Conservation (phyloP, 345 rosid species). For the Heritiera fomes region DNA sequence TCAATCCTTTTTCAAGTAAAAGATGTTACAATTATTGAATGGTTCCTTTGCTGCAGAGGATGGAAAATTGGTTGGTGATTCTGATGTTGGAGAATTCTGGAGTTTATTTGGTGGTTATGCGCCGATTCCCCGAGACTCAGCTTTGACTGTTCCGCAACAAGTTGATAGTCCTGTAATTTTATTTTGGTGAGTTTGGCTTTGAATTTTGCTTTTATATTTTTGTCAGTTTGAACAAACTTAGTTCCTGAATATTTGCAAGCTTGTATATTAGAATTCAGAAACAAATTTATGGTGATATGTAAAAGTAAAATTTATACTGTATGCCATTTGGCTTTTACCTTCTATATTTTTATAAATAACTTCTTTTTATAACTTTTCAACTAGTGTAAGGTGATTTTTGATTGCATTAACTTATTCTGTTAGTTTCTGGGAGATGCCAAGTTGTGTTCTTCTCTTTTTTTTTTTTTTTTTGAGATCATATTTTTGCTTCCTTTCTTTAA, state of each 20-base stretch:
- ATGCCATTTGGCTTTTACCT: neutral
- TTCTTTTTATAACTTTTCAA: neutral
- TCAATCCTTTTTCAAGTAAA: slow-evolving; percentile 1
- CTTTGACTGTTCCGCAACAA: slow-evolving; percentile 40
- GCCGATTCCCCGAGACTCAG: slow-evolving; percentile 71
- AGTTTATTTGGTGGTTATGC: slow-evolving; percentile 94
- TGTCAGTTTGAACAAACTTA: neutral
- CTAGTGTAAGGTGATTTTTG: neutral
- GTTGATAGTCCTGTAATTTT: slow-evolving; percentile 41
- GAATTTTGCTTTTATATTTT: neutral
- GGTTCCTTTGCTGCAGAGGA: slow-evolving; percentile 62
- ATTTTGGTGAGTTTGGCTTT: slow-evolving; percentile 53
- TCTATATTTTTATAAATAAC: neutral
- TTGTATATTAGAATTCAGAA: slow-evolving; percentile 1
- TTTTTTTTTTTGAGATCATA: neutral
- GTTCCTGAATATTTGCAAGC: slow-evolving; percentile 1
- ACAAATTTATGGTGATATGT: neutral
- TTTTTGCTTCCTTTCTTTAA: neutral
- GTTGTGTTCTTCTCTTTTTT: neutral
- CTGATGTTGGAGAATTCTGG: slow-evolving; percentile 93
- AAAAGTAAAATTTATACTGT: neutral
- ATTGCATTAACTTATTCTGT: neutral
- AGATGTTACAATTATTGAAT: slow-evolving; percentile 17
- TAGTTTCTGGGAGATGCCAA: neutral
- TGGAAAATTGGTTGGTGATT: slow-evolving; percentile 79